phyloP scores from a whole-genome alignment of 768 basidiomycete genomes.

The Gloeostereum incarnatum region DNA sequence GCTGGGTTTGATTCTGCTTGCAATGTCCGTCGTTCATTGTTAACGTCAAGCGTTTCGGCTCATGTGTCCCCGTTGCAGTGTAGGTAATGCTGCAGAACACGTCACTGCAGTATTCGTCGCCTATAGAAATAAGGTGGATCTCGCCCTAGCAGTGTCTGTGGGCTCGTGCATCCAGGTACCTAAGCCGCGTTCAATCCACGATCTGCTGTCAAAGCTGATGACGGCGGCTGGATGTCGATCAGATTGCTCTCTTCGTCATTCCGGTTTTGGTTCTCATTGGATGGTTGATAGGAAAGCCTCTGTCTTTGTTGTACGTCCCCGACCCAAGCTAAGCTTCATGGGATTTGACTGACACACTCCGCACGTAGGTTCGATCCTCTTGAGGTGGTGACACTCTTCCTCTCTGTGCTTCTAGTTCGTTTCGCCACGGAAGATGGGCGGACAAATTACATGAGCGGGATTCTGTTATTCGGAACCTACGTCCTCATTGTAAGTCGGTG shows the following conservation, averaged over 20 bases:
- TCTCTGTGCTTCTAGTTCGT: constrained; percentile 4
- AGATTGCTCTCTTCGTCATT: constrained; percentile 7
- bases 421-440: constrained; percentile 5
- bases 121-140: constrained; percentile 4
- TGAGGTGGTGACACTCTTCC: constrained; percentile 3
- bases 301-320: constrained; percentile 3
- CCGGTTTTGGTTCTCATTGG: constrained; percentile 5
- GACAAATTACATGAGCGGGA: constrained; percentile 6
- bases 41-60: too few species aligned
- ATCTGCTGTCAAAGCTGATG: too few species aligned
- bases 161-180: constrained; percentile 6
- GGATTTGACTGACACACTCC: too few species aligned
- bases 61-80: too few species aligned
- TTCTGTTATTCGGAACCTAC: constrained; percentile 4
- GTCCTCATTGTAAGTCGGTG: too few species aligned
- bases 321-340: too few species aligned
- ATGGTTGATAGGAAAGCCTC: constrained; percentile 4
- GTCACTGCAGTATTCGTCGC: constrained; percentile 5
- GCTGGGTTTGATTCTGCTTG: constrained; percentile 5
- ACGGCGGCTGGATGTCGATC: too few species aligned
- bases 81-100: constrained; percentile 4
- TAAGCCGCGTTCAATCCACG: too few species aligned
- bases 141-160: constrained; percentile 4
- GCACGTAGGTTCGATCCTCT: constrained; percentile 5
- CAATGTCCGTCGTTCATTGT: constrained; percentile 1